A percentile compares a stretch with the other conserved stretches of the same genome.
phyloP scores from a whole-genome alignment of 768 basidiomycete genomes.

The Amanita thiersii region DNA sequence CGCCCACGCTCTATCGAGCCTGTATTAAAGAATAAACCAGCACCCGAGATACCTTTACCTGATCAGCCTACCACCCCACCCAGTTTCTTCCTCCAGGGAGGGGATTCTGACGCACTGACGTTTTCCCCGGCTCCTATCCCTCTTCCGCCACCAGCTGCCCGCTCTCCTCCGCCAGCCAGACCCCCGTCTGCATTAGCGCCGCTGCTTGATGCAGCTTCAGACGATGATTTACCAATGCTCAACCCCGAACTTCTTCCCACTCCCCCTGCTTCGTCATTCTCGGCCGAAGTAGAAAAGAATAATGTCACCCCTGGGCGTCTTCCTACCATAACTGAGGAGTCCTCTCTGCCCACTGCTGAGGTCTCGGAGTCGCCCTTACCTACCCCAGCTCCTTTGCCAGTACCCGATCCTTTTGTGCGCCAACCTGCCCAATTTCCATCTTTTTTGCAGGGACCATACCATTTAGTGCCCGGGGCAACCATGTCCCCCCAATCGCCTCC shows the following conservation, averaged over 20 bases:
- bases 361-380: too few relatives aligned
- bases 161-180: slow-evolving; percentile 14
- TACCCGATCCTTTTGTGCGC: slow-evolving; percentile 5
- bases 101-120: slow-evolving; percentile 17
- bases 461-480: not conserved
- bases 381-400: slow-evolving; percentile 4
- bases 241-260: slow-evolving; percentile 25
- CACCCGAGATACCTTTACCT: slow-evolving; percentile 2
- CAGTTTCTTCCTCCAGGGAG: slow-evolving; percentile 29
- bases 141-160: slow-evolving; percentile 12
- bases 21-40: slow-evolving; percentile 12
- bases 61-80: slow-evolving; percentile 28
- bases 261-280: slow-evolving; percentile 26
- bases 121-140: slow-evolving; percentile 23
- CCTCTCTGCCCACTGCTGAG: too few relatives aligned
- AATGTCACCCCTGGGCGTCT: slow-evolving; percentile 8
- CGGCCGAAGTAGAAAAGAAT: slow-evolving; percentile 16
- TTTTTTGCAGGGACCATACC: not conserved
- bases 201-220: slow-evolving; percentile 19
- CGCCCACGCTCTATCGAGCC: slow-evolving; percentile 11
- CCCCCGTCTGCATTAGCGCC: slow-evolving; percentile 23
- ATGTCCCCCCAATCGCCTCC: not conserved
- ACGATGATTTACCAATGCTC: slow-evolving; percentile 18
- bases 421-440: not conserved
- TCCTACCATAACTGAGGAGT: slow-evolving; percentile 10